Evolutionary conservation across 768 basidiomycete genomes (phyloP).

Genomic region (Holtermannia corniformis): DNA sequence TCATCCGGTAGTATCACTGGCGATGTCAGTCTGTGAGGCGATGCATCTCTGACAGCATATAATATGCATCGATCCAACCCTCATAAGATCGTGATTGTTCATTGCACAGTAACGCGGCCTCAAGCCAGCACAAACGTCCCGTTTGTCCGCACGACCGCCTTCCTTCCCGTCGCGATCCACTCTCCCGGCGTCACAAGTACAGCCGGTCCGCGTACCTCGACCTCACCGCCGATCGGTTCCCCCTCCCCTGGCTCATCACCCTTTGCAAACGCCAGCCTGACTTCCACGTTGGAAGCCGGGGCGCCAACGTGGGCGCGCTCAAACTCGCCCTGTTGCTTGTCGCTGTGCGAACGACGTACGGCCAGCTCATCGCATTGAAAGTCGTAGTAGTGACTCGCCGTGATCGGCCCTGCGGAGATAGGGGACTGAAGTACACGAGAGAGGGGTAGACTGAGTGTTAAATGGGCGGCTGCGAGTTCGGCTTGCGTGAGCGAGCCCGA

Average conservation of each 20-base stretch:
- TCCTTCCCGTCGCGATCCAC: conserved; percentile 48
- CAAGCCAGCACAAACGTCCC: conserved; percentile 49
- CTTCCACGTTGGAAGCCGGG: conserved; percentile 76
- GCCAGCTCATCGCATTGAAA: conserved; percentile 52
- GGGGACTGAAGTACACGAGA: conserved; percentile 54
- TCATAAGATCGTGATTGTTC: too few species aligned
- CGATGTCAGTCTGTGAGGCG: too few species aligned
- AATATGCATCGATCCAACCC: not conserved
- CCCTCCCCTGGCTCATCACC: conserved; percentile 34
- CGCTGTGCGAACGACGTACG: conserved; percentile 33
- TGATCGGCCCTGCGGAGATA: conserved; percentile 61
- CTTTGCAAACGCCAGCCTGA: conserved; percentile 61
- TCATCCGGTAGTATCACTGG: not conserved
- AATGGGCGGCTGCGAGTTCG: conserved; percentile 48
- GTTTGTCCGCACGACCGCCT: conserved; percentile 53
- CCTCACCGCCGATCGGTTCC: conserved; percentile 16
- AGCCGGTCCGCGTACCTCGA: conserved; percentile 60
- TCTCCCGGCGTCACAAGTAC: conserved; percentile 51
- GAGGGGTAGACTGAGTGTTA: conserved; percentile 67
- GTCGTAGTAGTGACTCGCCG: conserved; percentile 76
- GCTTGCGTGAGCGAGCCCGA: conserved; percentile 50
- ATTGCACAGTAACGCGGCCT: too few species aligned
- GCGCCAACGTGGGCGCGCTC: conserved; percentile 54
- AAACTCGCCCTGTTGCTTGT: not conserved
- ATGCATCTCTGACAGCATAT: not conserved